Percentiles rank a stretch among this genome's conserved stretches.
Evolutionary conservation across 352 stramenopile genomes (phyloP).

Genomic region (Thalassiosira allenii): DNA sequence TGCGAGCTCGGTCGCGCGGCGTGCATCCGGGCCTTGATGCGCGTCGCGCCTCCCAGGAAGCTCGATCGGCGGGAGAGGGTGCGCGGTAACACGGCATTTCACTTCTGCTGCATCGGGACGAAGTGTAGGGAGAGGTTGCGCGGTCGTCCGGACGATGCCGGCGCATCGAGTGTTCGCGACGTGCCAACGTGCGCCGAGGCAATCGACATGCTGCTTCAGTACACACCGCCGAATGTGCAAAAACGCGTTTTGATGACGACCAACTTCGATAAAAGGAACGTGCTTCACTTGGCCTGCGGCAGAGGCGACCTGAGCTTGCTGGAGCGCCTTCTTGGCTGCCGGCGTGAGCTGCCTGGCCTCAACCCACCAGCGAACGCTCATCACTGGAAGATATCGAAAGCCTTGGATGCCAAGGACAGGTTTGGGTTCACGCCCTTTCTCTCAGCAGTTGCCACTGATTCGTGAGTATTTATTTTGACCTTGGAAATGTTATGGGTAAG

Average conservation of each 20-base stretch:
- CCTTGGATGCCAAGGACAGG: slow-evolving; percentile 40
- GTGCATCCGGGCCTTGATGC: slow-evolving; percentile 47
- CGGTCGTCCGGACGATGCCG: background rate
- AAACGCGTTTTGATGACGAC: slow-evolving; percentile 34
- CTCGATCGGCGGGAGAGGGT: slow-evolving; percentile 42
- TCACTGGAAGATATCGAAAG: slow-evolving; percentile 43
- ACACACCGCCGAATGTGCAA: slow-evolving; percentile 31
- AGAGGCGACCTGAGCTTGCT: slow-evolving; percentile 36
- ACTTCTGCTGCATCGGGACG: slow-evolving; percentile 44
- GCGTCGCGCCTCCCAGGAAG: slow-evolving; percentile 22
- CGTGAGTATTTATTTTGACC: slow-evolving; percentile 10
- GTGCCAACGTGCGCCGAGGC: slow-evolving; percentile 17
- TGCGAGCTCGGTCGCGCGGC: slow-evolving; percentile 45
- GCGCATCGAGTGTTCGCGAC: background rate
- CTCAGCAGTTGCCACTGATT: slow-evolving; percentile 39
- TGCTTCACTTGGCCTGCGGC: slow-evolving; percentile 47
- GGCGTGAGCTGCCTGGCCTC: slow-evolving; percentile 5
- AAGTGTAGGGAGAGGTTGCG: too few species aligned
- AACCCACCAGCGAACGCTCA: too few species aligned
- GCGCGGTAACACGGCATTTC: slow-evolving; percentile 42
- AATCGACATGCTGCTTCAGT: slow-evolving; percentile 34
- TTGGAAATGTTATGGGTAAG: background rate
- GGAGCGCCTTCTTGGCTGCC: slow-evolving; percentile 30
- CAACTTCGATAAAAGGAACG: slow-evolving; percentile 38
- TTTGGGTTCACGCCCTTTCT: slow-evolving; percentile 35